Base-by-base conservation (phyloP, 768 basidiomycete genomes). In the Chalciporus sphaerocephalus region DNA sequence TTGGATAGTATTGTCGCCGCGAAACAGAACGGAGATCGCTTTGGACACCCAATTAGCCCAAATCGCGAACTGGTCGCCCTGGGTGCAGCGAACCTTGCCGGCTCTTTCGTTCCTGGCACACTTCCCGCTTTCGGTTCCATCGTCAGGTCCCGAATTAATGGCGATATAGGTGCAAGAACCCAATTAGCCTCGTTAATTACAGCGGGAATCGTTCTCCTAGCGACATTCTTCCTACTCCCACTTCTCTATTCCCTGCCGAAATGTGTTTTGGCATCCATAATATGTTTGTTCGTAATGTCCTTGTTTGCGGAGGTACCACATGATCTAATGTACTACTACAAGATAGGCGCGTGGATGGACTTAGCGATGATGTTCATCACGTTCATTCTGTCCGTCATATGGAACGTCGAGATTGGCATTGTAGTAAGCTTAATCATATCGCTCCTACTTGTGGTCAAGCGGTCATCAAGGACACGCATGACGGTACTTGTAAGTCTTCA, bases 41-140 rank as follows among this genome's bases (percentile, higher is more conserved):
- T 85, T 58, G 87, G 90, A 3, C 85, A 97, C 62, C 78, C 87
- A 0, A 87, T 98, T 52, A 88, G 83, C 52, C 92, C 93, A 0
- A 99, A 98, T 61, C 85, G 96, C 22, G 96, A 99, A 60, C 75
- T 98, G 1, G 94, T 97, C 20, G 96, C 96, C 1, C 72, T 99
- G 15, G 73, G 92, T 35, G 81, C 87, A 10, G 81, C 83, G 11
- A 96, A 96, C 61, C 70, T 95, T 27, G 76, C 70, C 4, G 84
- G 74, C 1, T 85, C 89, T 1, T 85, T 94, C 56, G 69, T 97
- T 43, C 86, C 90, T 4, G 95, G 96, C 2, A 88, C 89, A 0
- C 73, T 98, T 2, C 93, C 94, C 4, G 91, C 92, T 0, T 96
- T 85, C 60, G 96, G 95, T 2, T 91, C 90, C 5, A 92, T 98